These are phyloP conservation scores for Crithidia fasciculata DNA, from an alignment of 208 protist species.

Conservation along the genomic window DNA sequence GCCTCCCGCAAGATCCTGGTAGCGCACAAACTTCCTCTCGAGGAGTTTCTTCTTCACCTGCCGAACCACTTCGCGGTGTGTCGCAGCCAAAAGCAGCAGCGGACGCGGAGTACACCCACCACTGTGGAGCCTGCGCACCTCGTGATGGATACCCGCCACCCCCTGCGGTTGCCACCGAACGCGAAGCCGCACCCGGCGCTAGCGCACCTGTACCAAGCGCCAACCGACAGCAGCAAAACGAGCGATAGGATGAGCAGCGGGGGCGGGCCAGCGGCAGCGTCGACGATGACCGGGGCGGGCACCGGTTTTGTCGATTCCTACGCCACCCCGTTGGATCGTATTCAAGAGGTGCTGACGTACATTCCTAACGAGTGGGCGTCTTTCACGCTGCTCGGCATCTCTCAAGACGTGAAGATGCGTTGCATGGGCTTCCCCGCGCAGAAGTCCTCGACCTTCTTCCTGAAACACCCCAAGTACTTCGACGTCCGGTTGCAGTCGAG, in stretches of 20 bases:
- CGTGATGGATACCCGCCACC: too few relatives aligned
- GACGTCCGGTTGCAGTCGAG: constrained; percentile 45
- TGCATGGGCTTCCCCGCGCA: constrained; percentile 62
- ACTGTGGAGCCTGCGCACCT: too few relatives aligned
- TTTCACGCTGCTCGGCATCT: constrained; percentile 45
- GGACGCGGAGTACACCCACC: too few relatives aligned
- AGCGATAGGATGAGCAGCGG: neutral
- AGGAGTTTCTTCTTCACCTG: constrained; percentile 62
- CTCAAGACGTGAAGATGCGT: constrained; percentile 54
- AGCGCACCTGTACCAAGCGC: constrained; percentile 12
- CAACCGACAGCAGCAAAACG: neutral
- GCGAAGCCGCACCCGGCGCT: constrained; percentile 23
- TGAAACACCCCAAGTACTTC: constrained; percentile 69
- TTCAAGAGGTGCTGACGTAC: constrained; percentile 60
- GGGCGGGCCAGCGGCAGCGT: neutral
- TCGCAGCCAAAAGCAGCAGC: neutral
- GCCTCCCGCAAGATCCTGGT: constrained; percentile 38
- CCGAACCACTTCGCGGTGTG: constrained; percentile 57
- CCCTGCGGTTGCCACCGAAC: constrained; percentile 3
- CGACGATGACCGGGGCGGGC: neutral
- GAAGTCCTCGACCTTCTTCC: constrained; percentile 49
- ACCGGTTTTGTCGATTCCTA: constrained; percentile 11
- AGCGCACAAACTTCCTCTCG: constrained; percentile 50
- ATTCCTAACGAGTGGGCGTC: constrained; percentile 68
- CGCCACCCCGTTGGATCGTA: constrained; percentile 24